These are phyloP conservation scores for Picochlorum costavermella DNA, from an alignment of 139 green algal genomes.

Conservation along the genomic window DNA sequence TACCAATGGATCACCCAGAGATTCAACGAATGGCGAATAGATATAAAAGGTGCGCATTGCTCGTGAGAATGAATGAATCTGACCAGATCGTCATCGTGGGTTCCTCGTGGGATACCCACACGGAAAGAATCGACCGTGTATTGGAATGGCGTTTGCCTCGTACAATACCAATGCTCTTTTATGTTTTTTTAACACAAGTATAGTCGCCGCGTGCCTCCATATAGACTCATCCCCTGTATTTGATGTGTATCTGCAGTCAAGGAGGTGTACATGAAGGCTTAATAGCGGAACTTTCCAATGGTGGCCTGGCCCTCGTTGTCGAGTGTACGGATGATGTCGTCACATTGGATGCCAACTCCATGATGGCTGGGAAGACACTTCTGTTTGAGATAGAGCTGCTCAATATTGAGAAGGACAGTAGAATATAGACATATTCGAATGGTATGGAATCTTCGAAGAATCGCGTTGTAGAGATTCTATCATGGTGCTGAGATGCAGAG, in stretches of 20 bases:
- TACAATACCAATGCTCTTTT: conserved; percentile 6
- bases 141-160: neutral
- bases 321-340: conserved; percentile 38
- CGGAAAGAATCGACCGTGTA: conserved; percentile 27
- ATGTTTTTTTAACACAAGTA: neutral
- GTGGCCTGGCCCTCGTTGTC: conserved; percentile 55
- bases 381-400: conserved; percentile 64
- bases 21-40: conserved; percentile 62
- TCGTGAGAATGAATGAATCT: neutral
- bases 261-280: conserved; percentile 57
- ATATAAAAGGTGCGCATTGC: conserved; percentile 60
- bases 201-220: neutral
- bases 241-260: conserved; percentile 38
- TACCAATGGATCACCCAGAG: conserved; percentile 69
- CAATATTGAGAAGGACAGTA: conserved; percentile 19
- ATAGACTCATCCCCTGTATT: neutral
- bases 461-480: too few relatives aligned
- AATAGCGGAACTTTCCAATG: conserved; percentile 72
- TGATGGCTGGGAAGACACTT: conserved; percentile 67
- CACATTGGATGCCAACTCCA: conserved; percentile 75
- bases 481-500: too few relatives aligned
- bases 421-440: too few relatives aligned
- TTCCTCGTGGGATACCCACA: too few relatives aligned
- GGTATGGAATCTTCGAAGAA: too few relatives aligned
- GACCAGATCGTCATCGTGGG: too few relatives aligned